These are phyloP conservation scores for Phaeoacremonium minimum DNA, from an alignment of 2,329 filamentous ascomycete species.

Conservation along the genomic window DNA sequence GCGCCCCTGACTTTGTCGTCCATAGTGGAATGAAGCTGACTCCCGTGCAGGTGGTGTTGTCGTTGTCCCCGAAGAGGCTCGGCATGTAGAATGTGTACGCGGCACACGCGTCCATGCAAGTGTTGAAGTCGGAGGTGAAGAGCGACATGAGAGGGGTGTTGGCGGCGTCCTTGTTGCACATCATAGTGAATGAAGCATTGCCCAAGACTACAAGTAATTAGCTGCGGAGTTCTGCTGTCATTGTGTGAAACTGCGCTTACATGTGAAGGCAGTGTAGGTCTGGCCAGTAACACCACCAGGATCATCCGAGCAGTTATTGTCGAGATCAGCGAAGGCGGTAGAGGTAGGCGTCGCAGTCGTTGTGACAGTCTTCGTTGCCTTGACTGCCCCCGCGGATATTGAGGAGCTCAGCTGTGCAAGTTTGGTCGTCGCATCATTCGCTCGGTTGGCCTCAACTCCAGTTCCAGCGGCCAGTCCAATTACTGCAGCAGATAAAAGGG, in stretches of 20 bases:
- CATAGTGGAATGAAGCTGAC: constrained; percentile 38
- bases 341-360: constrained; percentile 14
- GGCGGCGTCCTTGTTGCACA: constrained; percentile 37
- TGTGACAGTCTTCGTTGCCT: constrained; percentile 9
- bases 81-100: constrained; percentile 28
- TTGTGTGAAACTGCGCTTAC: constrained; percentile 21
- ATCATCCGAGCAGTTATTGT: constrained; percentile 33
- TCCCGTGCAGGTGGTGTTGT: constrained; percentile 29
- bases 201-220: constrained; percentile 26
- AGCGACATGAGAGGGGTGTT: constrained; percentile 30
- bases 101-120: constrained; percentile 44
- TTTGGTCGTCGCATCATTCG: constrained; percentile 27
- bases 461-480: constrained; percentile 40
- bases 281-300: constrained; percentile 28
- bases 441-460: constrained; percentile 33
- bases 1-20: constrained; percentile 29
- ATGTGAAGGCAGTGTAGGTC: constrained; percentile 29
- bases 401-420: constrained; percentile 22
- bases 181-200: constrained; percentile 30
- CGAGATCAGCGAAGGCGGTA: constrained; percentile 22
- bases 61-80: constrained; percentile 14
- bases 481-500: constrained; percentile 31
- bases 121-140: constrained; percentile 35
- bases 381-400: constrained; percentile 12
- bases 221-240: neutral